phyloP scores from a whole-genome alignment of 345 rosid genomes.

The Hypericum perforatum region DNA sequence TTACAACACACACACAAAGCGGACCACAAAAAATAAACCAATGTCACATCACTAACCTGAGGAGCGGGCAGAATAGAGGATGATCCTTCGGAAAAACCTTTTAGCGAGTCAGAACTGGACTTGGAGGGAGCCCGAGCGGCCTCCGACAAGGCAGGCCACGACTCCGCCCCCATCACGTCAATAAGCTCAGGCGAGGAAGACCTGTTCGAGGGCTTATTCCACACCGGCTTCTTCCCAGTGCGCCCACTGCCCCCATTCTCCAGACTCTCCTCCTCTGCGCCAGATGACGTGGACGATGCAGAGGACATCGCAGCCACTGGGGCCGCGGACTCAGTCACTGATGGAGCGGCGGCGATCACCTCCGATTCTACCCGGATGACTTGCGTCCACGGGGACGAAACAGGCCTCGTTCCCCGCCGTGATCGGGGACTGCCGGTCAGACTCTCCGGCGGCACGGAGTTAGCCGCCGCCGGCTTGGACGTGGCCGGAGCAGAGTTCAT shows the following conservation, averaged over 20 bases:
- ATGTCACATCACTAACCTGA: slow-evolving; percentile 24
- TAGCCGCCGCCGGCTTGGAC: too few species aligned
- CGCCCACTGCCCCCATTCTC: slow-evolving; percentile 30
- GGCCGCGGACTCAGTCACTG: too few species aligned
- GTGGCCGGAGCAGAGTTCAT: too few species aligned
- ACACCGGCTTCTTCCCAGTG: slow-evolving; percentile 37
- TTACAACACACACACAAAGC: neutral
- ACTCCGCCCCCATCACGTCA: slow-evolving; percentile 44
- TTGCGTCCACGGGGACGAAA: too few species aligned
- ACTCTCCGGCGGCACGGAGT: too few species aligned
- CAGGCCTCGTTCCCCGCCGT: too few species aligned
- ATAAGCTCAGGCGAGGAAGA: slow-evolving; percentile 15
- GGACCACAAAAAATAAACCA: neutral
- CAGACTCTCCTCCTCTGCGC: slow-evolving; percentile 16
- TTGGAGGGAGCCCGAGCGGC: slow-evolving; percentile 38
- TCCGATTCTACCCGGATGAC: too few species aligned
- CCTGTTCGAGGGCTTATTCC: slow-evolving; percentile 45
- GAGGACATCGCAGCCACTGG: neutral
- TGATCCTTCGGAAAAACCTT: slow-evolving; percentile 32
- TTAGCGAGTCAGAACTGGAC: slow-evolving; percentile 21
- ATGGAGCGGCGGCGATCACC: too few species aligned
- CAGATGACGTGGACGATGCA: slow-evolving; percentile 9
- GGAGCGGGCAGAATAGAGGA: slow-evolving; percentile 25
- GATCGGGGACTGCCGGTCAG: too few species aligned
- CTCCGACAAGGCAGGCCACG: slow-evolving; percentile 62